Conservation (phyloP, 495 filamentous ascomycete genomes). For the Penicillium silybi region DNA sequence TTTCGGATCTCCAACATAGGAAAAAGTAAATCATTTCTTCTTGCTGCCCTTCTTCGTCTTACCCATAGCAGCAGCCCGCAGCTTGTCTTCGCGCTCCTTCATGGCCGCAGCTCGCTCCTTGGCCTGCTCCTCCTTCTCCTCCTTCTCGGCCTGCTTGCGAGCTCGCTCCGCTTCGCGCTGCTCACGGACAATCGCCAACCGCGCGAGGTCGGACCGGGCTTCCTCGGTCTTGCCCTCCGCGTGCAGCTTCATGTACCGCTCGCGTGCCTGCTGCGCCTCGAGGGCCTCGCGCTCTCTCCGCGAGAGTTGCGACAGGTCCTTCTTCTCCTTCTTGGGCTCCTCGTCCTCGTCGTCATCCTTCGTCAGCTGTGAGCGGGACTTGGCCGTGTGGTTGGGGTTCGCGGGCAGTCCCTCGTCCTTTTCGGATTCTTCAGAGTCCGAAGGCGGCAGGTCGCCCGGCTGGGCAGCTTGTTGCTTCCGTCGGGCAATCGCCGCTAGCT, state of each 20-base stretch:
- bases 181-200: slow-evolving; percentile 75
- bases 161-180: slow-evolving; percentile 80
- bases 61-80: slow-evolving; percentile 29
- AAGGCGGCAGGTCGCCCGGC: slow-evolving; percentile 79
- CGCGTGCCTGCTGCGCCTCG: slow-evolving; percentile 81
- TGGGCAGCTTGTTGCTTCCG: slow-evolving; percentile 59
- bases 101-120: slow-evolving; percentile 37
- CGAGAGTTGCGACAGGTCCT: slow-evolving; percentile 55
- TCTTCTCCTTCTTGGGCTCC: slow-evolving; percentile 30
- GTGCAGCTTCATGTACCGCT: slow-evolving; percentile 90
- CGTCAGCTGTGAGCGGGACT: slow-evolving; percentile 57
- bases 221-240: slow-evolving; percentile 96
- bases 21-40: slow-evolving; percentile 28
- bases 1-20: background rate
- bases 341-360: slow-evolving; percentile 40
- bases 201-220: slow-evolving; percentile 85
- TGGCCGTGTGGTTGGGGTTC: slow-evolving; percentile 84
- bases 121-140: slow-evolving; percentile 62
- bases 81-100: slow-evolving; percentile 33
- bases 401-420: slow-evolving; percentile 65
- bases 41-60: slow-evolving; percentile 34
- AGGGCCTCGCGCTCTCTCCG: slow-evolving; percentile 85
- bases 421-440: slow-evolving; percentile 57
- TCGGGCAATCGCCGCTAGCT: slow-evolving; percentile 78
- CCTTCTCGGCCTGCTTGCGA: slow-evolving; percentile 76